Evolutionary conservation across 2,329 filamentous ascomycete genomes (phyloP).

Genomic region (Colletotrichum cereale): DNA sequence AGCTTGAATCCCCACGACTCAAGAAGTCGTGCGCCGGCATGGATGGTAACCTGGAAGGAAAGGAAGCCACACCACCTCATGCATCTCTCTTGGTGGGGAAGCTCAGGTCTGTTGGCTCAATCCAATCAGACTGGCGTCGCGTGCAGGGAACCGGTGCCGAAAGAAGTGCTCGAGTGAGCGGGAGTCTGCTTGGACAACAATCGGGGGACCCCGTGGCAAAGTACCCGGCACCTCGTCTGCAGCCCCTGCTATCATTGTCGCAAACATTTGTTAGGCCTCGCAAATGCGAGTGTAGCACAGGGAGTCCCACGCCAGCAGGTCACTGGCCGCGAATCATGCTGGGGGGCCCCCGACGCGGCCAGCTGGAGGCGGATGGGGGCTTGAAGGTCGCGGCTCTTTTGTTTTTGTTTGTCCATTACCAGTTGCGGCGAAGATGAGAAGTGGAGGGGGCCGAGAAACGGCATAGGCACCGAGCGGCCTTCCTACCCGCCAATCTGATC

Average conservation of each 20-base stretch:
- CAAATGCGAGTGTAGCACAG: conserved; percentile 21
- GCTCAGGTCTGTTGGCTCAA: conserved; percentile 5
- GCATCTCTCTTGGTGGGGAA: conserved; percentile 9
- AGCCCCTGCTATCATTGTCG: conserved; percentile 30
- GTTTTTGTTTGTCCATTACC: conserved; percentile 36
- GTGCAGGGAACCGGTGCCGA: conserved; percentile 17
- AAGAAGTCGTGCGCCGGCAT: conserved; percentile 33
- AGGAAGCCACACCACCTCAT: conserved; percentile 36
- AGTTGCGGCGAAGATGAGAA: conserved; percentile 16
- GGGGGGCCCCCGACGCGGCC: conserved; percentile 18
- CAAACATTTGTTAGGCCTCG: conserved; percentile 32
- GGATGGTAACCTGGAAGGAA: conserved; percentile 13
- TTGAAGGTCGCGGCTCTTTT: conserved; percentile 19
- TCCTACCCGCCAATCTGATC: conserved; percentile 10
- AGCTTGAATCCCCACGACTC: conserved; percentile 25
- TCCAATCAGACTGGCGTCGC: conserved; percentile 19
- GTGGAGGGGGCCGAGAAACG: conserved; percentile 8
- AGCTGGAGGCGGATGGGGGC: conserved; percentile 11
- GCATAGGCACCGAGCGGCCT: conserved; percentile 4
- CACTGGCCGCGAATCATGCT: conserved; percentile 32
- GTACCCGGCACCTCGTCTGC: conserved; percentile 28
- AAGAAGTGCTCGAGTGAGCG: conserved; percentile 20
- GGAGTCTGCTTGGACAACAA: conserved; percentile 26
- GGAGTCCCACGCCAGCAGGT: conserved; percentile 26
- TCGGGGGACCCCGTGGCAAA: conserved; percentile 8